phyloP scores from a whole-genome alignment of 2,329 filamentous ascomycete species.

The Orbilia oligospora region DNA sequence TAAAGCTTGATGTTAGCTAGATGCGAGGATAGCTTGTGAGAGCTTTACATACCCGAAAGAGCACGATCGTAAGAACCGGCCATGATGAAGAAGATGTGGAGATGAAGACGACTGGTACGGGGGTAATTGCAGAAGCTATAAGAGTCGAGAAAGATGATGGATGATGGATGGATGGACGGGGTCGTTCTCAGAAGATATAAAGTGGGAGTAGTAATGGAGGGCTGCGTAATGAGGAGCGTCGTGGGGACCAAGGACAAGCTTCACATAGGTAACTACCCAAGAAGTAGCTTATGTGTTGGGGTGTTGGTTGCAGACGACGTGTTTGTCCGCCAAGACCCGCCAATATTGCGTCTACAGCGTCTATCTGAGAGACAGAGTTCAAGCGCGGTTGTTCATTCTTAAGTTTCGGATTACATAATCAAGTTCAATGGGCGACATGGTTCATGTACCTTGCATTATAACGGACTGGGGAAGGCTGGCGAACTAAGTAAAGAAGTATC shows the following conservation, averaged over 20 bases:
- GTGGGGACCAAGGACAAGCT: constrained; percentile 6
- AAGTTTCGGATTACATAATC: background rate
- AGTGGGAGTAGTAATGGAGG: constrained; percentile 27
- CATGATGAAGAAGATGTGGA: constrained; percentile 38
- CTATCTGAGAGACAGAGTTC: background rate
- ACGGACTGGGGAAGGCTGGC: background rate
- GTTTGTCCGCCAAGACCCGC: constrained; percentile 55
- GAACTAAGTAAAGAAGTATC: too few species aligned
- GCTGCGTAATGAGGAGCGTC: constrained; percentile 59
- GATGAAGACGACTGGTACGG: constrained; percentile 12
- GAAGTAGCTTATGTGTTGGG: constrained; percentile 36
- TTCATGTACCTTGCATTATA: constrained; percentile 38
- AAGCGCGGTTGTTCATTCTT: too few species aligned
- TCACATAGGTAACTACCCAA: too few species aligned
- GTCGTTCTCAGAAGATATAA: background rate
- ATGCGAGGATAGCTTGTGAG: constrained; percentile 62
- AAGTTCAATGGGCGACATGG: background rate
- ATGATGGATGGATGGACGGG: background rate
- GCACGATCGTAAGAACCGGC: constrained; percentile 95
- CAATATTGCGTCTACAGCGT: constrained; percentile 13
- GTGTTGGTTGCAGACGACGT: constrained; percentile 23
- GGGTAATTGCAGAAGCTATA: constrained; percentile 14
- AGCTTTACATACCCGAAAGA: constrained; percentile 81
- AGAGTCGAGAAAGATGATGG: background rate
- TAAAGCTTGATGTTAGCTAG: constrained; percentile 62